A percentile compares a stretch with the other conserved stretches of the same genome.
These are phyloP conservation scores for Nothomitra cinnamomea DNA, from an alignment of 2,329 filamentous ascomycete genomes.

Conservation along the genomic window DNA sequence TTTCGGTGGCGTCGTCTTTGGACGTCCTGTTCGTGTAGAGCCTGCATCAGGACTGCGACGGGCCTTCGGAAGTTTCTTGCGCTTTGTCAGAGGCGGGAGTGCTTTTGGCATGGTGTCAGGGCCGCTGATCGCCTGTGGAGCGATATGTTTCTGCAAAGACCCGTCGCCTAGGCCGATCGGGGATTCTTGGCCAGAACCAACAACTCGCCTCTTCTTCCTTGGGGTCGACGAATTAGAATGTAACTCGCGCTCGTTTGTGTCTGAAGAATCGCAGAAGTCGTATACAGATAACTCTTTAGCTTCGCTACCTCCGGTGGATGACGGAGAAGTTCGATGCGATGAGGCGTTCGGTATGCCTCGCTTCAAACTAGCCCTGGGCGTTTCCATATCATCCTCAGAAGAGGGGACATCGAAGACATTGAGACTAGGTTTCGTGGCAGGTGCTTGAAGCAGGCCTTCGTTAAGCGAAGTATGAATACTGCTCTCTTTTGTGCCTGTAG, in stretches of 20 bases:
- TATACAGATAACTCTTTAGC: background rate
- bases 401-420: slow-evolving; percentile 5
- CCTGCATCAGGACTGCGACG: background rate
- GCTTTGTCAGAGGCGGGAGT: background rate
- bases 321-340: background rate
- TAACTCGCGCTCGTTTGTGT: background rate
- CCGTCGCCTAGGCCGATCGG: background rate
- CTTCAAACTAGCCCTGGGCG: slow-evolving; percentile 33
- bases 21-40: background rate
- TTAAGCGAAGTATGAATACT: slow-evolving; percentile 19
- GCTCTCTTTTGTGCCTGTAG: slow-evolving; percentile 20
- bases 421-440: background rate
- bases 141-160: background rate
- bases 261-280: background rate
- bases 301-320: background rate
- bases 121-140: background rate
- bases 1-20: background rate
- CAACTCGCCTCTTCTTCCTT: background rate
- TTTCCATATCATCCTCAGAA: slow-evolving; percentile 10
- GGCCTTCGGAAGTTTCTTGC: background rate
- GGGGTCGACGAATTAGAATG: background rate
- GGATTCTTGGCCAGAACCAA: background rate
- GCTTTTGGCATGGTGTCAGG: background rate
- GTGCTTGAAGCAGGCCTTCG: background rate
- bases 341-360: background rate